Evolutionary conservation across 2,329 filamentous ascomycete species (phyloP).

Genomic region (Colletotrichum musae): DNA sequence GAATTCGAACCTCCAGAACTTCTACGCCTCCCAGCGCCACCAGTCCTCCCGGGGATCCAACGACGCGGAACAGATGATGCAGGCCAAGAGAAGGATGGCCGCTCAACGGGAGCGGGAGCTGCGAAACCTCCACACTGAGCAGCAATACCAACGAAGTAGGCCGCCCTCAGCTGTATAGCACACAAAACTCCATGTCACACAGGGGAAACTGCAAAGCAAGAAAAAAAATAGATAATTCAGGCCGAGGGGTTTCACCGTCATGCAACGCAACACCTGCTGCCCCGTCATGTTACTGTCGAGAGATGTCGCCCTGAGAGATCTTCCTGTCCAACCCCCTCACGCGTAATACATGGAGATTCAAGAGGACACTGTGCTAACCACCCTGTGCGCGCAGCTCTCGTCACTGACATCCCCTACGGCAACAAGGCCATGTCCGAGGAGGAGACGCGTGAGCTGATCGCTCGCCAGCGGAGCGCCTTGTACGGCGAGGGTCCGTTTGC

Average conservation of each 20-base stretch:
- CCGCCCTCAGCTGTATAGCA: conserved; percentile 82
- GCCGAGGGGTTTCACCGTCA: conserved; percentile 41
- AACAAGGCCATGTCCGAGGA: conserved; percentile 95
- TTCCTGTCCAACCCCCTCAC: conserved; percentile 33
- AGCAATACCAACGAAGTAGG: conserved; percentile 99
- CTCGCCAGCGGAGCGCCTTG: conserved; percentile 93
- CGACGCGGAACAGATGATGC: conserved; percentile 98
- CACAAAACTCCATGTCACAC: conserved; percentile 60
- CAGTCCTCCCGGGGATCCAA: conserved; percentile 85
- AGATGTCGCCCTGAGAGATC: conserved; percentile 40
- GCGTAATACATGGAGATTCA: conserved; percentile 37
- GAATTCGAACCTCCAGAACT: conserved; percentile 89
- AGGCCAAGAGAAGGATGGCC: conserved; percentile 99
- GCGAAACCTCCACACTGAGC: conserved; percentile 99
- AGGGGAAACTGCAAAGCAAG: conserved; percentile 48
- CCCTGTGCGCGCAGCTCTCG: conserved; percentile 37
- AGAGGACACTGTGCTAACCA: conserved; percentile 40
- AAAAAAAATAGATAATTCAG: conserved; percentile 55
- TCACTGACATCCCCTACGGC: conserved; percentile 48
- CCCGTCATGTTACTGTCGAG: conserved; percentile 42
- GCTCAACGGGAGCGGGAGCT: conserved; percentile 99
- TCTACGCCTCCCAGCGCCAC: conserved; percentile 94
- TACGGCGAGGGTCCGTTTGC: conserved; percentile 85
- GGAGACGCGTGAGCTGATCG: conserved; percentile 94
- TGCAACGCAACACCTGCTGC: conserved; percentile 38